These are phyloP conservation scores for Aphanomyces invadans DNA, from an alignment of 352 stramenopile species.

Conservation along the genomic window DNA sequence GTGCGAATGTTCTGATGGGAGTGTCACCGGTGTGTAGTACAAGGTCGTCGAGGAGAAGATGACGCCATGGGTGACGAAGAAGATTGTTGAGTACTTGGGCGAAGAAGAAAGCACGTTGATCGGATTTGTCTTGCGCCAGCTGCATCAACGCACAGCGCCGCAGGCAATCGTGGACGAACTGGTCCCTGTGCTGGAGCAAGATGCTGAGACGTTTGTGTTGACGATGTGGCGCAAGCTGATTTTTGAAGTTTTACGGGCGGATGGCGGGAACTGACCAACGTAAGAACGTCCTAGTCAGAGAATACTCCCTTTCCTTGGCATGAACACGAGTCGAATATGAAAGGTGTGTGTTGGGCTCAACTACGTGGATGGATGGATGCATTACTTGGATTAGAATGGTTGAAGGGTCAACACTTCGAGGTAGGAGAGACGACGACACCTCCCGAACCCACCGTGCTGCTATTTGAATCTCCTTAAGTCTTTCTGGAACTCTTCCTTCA, in stretches of 20 bases:
- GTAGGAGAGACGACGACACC: background rate
- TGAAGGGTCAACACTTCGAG: background rate
- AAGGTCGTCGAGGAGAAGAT: slow-evolving; percentile 38
- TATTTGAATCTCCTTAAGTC: slow-evolving; percentile 77
- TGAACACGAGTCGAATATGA: background rate
- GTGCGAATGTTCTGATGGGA: background rate
- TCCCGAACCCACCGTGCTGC: background rate
- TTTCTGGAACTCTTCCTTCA: slow-evolving; percentile 63
- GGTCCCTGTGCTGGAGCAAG: slow-evolving; percentile 37
- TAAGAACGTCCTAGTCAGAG: slow-evolving; percentile 4
- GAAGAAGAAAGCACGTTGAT: slow-evolving; percentile 41
- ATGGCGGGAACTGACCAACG: background rate
- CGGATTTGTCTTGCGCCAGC: slow-evolving; percentile 40
- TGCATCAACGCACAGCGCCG: slow-evolving; percentile 28
- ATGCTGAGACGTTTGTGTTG: slow-evolving; percentile 46
- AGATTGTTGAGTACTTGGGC: slow-evolving; percentile 46
- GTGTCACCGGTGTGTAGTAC: slow-evolving; percentile 20
- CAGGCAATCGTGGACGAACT: slow-evolving; percentile 36
- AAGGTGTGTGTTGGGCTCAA: background rate
- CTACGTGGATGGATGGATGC: background rate
- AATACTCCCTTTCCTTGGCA: background rate
- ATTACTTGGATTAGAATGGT: background rate
- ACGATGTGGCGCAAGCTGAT: slow-evolving; percentile 47
- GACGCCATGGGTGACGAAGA: slow-evolving; percentile 39
- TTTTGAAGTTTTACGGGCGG: slow-evolving; percentile 36